Evolutionary conservation across 2,329 filamentous ascomycete species (phyloP), one percentile per base, ranked within the genome.

Genomic region (Apiospora saccharicola): DNA sequence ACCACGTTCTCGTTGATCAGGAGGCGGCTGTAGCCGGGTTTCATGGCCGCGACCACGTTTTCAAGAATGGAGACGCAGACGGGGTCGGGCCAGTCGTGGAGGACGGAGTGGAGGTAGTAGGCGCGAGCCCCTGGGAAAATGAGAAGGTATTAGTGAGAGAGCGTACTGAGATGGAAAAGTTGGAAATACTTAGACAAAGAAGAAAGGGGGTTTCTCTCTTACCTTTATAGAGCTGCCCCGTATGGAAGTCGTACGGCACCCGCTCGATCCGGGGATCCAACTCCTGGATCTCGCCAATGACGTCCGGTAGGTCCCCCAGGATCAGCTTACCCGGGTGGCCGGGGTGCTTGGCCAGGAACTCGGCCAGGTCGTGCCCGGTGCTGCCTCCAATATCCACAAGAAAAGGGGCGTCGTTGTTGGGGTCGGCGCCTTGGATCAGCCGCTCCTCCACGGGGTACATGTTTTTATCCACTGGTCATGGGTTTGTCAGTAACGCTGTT

Each of bases 231-330:
- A 83, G 85, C 73, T 88, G 85, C 69, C 83, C 81, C 0, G 79
- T 84, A 70, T 83, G 83, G 71, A 88, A 88, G 73, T 88, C 83
- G 72, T 88, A 81, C 2, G 76, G 77, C 79, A 86, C 82, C 6
- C 74, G 37, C 37, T 41, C 77, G 49, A 85, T 82, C 10, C 71
- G 71, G 1, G 34, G 12, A 43, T 80, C 77, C 47, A 79, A 74
- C 0, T 80, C 44, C 26, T 77, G 74, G 12, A 81, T 79, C 49
- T 49, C 73, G 68, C 73, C 73, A 24, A 78, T 75, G 16, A 77
- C 72, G 1, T 69, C 69, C 1, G 75, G 75, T 1, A 71, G 41
- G 41, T 79, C 78, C 67, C 78, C 75, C 5, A 79, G 70, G 12
- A 79, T 67, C 3, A 79, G 74, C 43, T 71, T 71, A 14, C 77